A percentile compares a stretch with the other conserved stretches of the same genome.
phyloP scores from a whole-genome alignment of 768 basidiomycete species.

The Leccinum aurantiacum region DNA sequence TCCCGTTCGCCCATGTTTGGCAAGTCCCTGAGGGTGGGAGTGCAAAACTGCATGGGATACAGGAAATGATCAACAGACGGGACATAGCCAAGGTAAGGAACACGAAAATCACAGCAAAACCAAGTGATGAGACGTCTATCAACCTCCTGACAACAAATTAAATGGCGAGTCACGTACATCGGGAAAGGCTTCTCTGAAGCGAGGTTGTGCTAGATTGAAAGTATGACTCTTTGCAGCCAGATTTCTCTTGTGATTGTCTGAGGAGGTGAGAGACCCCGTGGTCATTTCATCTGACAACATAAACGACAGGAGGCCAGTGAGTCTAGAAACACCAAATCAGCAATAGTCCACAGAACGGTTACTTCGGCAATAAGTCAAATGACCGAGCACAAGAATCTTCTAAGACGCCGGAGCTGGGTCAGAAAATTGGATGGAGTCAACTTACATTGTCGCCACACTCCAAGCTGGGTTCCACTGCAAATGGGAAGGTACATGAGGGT shows the following conservation, averaged over 20 bases:
- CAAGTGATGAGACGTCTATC: constrained; percentile 20
- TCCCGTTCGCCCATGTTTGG: constrained; percentile 94
- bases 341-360: background rate
- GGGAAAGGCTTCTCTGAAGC: constrained; percentile 87
- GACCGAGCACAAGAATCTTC: constrained; percentile 12
- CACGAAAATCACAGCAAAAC: constrained; percentile 20
- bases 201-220: constrained; percentile 78
- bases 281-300: constrained; percentile 98
- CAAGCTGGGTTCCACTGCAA: constrained; percentile 91
- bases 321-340: constrained; percentile 43
- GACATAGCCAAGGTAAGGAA: constrained; percentile 17
- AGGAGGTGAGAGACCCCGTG: constrained; percentile 84
- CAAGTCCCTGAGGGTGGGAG: constrained; percentile 61
- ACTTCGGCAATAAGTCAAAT: constrained; percentile 14
- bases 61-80: constrained; percentile 21
- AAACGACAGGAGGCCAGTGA: constrained; percentile 91
- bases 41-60: constrained; percentile 58
- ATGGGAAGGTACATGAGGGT: constrained; percentile 3
- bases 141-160: constrained; percentile 22
- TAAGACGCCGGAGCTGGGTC: constrained; percentile 1
- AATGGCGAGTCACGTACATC: constrained; percentile 57
- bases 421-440: constrained; percentile 13
- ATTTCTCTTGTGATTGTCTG: constrained; percentile 71
- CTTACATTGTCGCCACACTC: constrained; percentile 93
- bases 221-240: constrained; percentile 80